These are phyloP conservation scores for Mortierella alpina DNA, from an alignment of 192 early-diverging fungal genomes.

Conservation along the genomic window DNA sequence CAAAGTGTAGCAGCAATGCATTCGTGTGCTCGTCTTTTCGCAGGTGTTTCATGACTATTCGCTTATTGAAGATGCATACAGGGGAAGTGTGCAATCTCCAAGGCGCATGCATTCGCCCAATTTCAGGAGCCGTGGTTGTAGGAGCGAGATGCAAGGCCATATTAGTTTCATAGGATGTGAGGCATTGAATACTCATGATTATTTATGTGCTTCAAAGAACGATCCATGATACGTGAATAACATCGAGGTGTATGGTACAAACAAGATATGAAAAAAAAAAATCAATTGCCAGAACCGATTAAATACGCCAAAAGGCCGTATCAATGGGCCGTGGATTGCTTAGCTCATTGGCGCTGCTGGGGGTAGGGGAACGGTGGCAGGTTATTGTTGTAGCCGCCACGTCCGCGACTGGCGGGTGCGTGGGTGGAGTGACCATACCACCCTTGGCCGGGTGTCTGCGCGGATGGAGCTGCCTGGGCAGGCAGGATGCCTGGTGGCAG, in stretches of 20 bases:
- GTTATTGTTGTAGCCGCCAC: slow-evolving; percentile 30
- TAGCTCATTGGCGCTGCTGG: slow-evolving; percentile 26
- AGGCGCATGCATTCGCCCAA: too few species aligned
- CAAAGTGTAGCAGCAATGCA: too few species aligned
- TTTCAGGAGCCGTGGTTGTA: too few species aligned
- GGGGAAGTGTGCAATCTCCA: too few species aligned
- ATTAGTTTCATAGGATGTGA: too few species aligned
- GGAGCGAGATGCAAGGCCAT: too few species aligned
- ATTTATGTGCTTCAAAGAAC: background rate
- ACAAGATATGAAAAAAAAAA: slow-evolving; percentile 9
- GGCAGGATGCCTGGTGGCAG: slow-evolving; percentile 40
- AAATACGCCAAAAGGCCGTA: background rate
- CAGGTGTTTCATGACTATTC: too few species aligned
- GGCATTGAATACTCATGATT: too few species aligned
- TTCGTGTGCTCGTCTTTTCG: too few species aligned
- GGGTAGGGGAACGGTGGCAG: slow-evolving; percentile 47
- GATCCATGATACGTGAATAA: background rate
- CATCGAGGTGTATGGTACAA: slow-evolving; percentile 1
- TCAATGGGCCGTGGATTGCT: background rate
- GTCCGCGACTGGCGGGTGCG: slow-evolving; percentile 20
- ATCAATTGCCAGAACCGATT: background rate
- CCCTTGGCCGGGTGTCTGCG: slow-evolving; percentile 12
- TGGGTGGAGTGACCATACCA: slow-evolving; percentile 43
- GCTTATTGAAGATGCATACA: too few species aligned
- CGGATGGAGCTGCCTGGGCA: slow-evolving; percentile 12